phyloP scores from a whole-genome alignment of 768 basidiomycete species.

The Leccinellum rugosiceps region DNA sequence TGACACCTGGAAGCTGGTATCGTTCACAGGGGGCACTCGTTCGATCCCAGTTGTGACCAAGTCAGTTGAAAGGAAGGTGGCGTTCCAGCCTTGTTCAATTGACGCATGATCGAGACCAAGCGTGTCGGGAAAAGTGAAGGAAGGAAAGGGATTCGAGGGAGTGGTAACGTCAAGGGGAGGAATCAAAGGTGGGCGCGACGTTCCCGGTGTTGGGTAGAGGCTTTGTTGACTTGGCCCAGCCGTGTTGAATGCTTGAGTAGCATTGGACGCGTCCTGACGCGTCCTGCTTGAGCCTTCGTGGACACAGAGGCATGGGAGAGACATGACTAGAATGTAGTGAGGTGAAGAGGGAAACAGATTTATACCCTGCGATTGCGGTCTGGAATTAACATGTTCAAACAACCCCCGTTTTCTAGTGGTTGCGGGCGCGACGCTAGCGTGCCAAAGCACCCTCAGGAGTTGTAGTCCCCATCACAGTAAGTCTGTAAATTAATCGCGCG shows the following conservation, averaged over 20 bases:
- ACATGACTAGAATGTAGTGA: background rate
- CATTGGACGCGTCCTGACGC: background rate
- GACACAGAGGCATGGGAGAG: too few species aligned
- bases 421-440: too few species aligned
- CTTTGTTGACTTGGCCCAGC: too few species aligned
- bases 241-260: too few species aligned
- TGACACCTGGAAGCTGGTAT: too few species aligned
- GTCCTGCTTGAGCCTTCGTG: background rate
- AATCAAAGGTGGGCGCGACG: background rate
- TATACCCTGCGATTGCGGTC: background rate
- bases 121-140: background rate
- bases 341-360: background rate
- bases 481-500: background rate
- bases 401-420: background rate
- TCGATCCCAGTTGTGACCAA: background rate
- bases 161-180: background rate
- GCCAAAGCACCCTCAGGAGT: constrained; percentile 1
- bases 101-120: background rate
- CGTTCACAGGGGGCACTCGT: too few species aligned
- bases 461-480: background rate
- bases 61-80: background rate
- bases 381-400: background rate
- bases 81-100: background rate
- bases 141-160: too few species aligned
- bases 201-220: background rate